These are phyloP conservation scores for Alloteropsis angusta DNA, from an alignment of 202 grass and related monocot genomes.

Conservation along the genomic window DNA sequence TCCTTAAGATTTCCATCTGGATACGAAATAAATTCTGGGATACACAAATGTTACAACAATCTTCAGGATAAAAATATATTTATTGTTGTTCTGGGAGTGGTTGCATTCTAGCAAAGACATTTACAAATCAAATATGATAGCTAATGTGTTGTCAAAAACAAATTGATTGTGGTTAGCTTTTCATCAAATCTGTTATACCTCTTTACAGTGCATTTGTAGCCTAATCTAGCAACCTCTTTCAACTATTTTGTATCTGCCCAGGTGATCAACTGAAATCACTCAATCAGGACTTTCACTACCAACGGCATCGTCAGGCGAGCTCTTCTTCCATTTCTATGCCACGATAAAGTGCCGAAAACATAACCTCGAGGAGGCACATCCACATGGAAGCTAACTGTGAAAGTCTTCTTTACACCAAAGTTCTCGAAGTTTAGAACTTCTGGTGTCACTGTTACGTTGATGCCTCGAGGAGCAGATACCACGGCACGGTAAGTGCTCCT, in stretches of 20 bases:
- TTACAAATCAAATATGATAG: not conserved
- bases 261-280: slow-evolving; percentile 13
- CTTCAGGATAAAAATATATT: not conserved
- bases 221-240: not conserved
- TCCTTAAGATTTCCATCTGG: not conserved
- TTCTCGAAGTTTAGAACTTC: slow-evolving; percentile 29
- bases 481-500: slow-evolving; percentile 26
- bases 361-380: slow-evolving; percentile 35
- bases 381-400: slow-evolving; percentile 46
- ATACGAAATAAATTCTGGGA: not conserved
- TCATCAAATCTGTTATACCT: not conserved
- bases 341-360: slow-evolving; percentile 47
- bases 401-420: slow-evolving; percentile 40
- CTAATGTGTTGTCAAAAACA: not conserved
- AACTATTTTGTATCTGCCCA: not conserved
- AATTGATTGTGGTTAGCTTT: not conserved
- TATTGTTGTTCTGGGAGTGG: not conserved
- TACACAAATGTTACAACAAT: not conserved
- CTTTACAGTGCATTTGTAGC: not conserved
- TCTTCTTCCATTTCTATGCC: slow-evolving; percentile 34
- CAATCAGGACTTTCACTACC: slow-evolving; percentile 26
- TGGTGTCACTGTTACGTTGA: slow-evolving; percentile 57
- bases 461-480: slow-evolving; percentile 38
- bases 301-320: slow-evolving; percentile 32
- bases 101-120: not conserved